Percentiles rank a stretch among this genome's conserved stretches.
Conservation (phyloP, 768 basidiomycete species). For the Pilatotrama ljubarskyi region DNA sequence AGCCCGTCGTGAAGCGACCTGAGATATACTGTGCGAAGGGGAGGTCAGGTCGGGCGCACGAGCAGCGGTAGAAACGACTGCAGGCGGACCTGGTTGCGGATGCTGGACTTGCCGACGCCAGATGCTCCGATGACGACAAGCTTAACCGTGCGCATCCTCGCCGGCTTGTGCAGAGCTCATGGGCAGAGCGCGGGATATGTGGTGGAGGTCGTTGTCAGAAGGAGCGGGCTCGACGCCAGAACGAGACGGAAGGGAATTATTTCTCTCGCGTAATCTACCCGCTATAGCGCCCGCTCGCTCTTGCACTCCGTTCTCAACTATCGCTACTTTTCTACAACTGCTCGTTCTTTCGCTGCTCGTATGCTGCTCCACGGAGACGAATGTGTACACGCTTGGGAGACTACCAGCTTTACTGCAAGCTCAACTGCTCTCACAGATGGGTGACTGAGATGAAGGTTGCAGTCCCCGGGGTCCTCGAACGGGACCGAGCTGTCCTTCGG, state of each 20-base stretch:
- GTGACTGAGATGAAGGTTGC: too few relatives aligned
- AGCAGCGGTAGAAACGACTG: not conserved
- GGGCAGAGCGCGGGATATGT: not conserved
- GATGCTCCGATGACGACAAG: constrained; percentile 80
- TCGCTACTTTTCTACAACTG: too few relatives aligned
- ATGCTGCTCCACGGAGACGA: too few relatives aligned
- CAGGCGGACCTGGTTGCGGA: constrained; percentile 65
- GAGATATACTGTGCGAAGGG: constrained; percentile 66
- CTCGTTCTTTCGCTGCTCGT: too few relatives aligned
- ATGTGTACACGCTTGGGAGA: too few relatives aligned
- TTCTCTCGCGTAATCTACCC: not conserved
- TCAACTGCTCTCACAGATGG: too few relatives aligned
- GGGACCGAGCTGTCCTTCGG: too few relatives aligned
- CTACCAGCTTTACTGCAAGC: too few relatives aligned
- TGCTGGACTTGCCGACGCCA: constrained; percentile 83
- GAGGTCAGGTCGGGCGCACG: not conserved
- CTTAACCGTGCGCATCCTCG: constrained; percentile 70
- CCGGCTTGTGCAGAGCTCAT: constrained; percentile 7
- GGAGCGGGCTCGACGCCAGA: not conserved
- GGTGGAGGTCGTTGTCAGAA: constrained; percentile 2
- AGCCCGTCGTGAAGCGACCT: constrained; percentile 71
- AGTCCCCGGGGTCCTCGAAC: too few relatives aligned
- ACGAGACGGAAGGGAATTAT: not conserved
- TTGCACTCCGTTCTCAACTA: too few relatives aligned
- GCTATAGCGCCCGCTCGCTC: too few relatives aligned